Evolutionary conservation across 2,329 filamentous ascomycete genomes (phyloP).

Genomic region (Neoscytalidium dimidiatum): DNA sequence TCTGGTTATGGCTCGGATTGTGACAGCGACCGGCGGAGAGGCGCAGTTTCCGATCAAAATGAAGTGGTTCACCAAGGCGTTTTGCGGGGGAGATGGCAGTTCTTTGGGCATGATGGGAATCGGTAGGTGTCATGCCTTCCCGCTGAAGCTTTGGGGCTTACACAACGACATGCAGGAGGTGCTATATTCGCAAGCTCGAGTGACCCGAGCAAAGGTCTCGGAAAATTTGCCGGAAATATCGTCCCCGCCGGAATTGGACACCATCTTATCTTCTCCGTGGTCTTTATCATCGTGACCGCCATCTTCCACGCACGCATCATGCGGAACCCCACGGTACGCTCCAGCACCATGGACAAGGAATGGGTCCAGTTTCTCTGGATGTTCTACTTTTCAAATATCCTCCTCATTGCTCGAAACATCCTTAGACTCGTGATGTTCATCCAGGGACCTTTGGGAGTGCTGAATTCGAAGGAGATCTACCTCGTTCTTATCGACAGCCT

Average conservation of each 20-base stretch:
- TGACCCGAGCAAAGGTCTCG: not conserved
- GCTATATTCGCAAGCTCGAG: not conserved
- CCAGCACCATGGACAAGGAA: not conserved
- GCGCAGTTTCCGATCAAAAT: not conserved
- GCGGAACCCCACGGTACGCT: conserved; percentile 22
- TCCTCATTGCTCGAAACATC: not conserved
- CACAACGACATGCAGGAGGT: not conserved
- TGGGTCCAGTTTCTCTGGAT: not conserved
- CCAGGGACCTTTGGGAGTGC: not conserved
- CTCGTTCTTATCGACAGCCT: not conserved
- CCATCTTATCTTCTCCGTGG: conserved; percentile 45
- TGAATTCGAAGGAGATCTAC: not conserved
- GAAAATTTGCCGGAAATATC: not conserved
- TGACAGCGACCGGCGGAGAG: not conserved
- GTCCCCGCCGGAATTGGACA: not conserved
- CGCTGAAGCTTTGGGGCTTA: not conserved
- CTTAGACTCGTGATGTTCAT: not conserved
- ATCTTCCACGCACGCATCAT: conserved; percentile 31
- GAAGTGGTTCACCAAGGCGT: not conserved
- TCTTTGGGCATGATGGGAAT: not conserved
- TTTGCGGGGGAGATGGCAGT: not conserved
- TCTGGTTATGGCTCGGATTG: not conserved
- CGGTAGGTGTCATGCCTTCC: not conserved
- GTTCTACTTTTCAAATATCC: not conserved
- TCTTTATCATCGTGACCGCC: conserved; percentile 45